Conservation (phyloP, 2,329 filamentous ascomycete species). For the Lomentospora prolificans region DNA sequence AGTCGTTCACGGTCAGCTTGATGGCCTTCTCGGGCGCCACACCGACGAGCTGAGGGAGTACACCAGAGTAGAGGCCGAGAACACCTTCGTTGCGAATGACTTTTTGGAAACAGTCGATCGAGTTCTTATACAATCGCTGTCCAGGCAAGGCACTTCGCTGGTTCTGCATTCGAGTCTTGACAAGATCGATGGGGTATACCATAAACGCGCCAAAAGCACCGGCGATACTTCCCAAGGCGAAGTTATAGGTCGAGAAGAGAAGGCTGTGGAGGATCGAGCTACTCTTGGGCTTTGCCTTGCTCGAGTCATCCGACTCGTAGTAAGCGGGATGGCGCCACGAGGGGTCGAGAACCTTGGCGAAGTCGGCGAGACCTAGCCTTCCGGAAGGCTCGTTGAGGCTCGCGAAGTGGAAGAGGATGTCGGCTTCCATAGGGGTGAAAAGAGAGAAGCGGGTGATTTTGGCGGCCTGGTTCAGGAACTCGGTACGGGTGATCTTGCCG, state of each 20-base stretch:
- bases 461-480: conserved; percentile 91
- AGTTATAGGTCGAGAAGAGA: conserved; percentile 71
- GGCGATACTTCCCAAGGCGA: conserved; percentile 76
- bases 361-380: conserved; percentile 71
- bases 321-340: conserved; percentile 70
- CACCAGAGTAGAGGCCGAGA: conserved; percentile 83
- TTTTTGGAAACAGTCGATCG: conserved; percentile 87
- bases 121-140: conserved; percentile 91
- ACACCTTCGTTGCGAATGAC: conserved; percentile 89
- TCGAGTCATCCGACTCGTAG: conserved; percentile 36
- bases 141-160: conserved; percentile 77
- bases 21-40: conserved; percentile 99
- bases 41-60: conserved; percentile 88
- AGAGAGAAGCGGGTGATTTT: conserved; percentile 86
- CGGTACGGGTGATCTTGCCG: conserved; percentile 85
- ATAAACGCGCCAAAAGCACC: conserved; percentile 98
- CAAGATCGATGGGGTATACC: conserved; percentile 97
- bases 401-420: conserved; percentile 97
- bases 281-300: conserved; percentile 18
- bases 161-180: conserved; percentile 98
- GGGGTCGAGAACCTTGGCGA: conserved; percentile 88
- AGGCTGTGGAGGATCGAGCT: conserved; percentile 47
- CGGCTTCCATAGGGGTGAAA: conserved; percentile 97
- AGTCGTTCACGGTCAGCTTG: conserved; percentile 95
- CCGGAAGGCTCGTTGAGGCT: conserved; percentile 84